Evolutionary conservation across 495 filamentous ascomycete species (phyloP).

Genomic region (Aspergillus egyptiacus): DNA sequence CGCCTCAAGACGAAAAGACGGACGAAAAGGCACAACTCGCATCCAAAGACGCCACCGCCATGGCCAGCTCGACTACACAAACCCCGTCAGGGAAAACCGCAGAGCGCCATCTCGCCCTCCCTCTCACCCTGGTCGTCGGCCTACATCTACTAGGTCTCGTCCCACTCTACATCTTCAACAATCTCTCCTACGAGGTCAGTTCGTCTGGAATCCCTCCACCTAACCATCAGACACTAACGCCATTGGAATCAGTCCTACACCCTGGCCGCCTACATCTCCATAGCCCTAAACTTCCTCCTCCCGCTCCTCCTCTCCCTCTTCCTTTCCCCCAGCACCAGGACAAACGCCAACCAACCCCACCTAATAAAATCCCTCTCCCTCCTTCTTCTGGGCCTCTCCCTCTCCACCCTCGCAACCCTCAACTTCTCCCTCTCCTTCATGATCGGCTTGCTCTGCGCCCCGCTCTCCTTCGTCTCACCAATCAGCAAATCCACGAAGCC

Average conservation of each 20-base stretch:
- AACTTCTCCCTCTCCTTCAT: slow-evolving; percentile 92
- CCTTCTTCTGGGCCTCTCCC: slow-evolving; percentile 80
- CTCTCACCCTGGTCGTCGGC: slow-evolving; percentile 62
- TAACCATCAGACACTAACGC: slow-evolving; percentile 15
- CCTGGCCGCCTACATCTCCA: slow-evolving; percentile 44
- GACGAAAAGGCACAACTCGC: slow-evolving; percentile 20
- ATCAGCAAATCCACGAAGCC: slow-evolving; percentile 25
- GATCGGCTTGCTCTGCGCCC: slow-evolving; percentile 69
- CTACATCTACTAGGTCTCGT: slow-evolving; percentile 74
- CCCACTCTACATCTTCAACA: slow-evolving; percentile 85
- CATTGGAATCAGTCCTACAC: slow-evolving; percentile 46
- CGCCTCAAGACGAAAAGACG: slow-evolving; percentile 19
- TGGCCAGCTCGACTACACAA: slow-evolving; percentile 6
- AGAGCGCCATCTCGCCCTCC: slow-evolving; percentile 74
- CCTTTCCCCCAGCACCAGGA: slow-evolving; percentile 44
- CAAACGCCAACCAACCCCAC: slow-evolving; percentile 65
- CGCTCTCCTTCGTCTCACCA: slow-evolving; percentile 65
- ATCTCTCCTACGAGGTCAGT: slow-evolving; percentile 58
- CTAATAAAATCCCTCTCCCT: slow-evolving; percentile 89
- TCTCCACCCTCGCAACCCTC: slow-evolving; percentile 87
- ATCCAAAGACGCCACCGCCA: slow-evolving; percentile 8
- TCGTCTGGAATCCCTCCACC: not conserved
- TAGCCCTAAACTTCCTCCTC: slow-evolving; percentile 52
- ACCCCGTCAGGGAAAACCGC: slow-evolving; percentile 26
- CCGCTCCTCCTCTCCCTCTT: slow-evolving; percentile 49